Percentiles rank a stretch among this genome's conserved stretches.
Conservation (phyloP, 805 yeast genomes). For the Saccharomycopsis malanga region DNA sequence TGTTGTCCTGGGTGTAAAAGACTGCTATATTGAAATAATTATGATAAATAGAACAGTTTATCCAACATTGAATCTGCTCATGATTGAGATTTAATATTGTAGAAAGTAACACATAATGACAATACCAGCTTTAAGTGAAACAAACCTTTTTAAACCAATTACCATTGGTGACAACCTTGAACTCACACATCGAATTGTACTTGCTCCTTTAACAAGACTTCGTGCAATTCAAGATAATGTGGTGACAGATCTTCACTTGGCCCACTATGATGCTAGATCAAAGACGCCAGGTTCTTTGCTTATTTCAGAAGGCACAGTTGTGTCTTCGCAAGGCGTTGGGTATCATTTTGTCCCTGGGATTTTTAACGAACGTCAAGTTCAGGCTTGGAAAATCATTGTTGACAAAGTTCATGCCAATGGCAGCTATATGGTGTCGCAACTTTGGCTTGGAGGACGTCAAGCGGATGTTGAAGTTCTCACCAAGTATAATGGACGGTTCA, state of each 20-base stretch:
- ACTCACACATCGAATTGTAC: constrained; percentile 36
- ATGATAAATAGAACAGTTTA: too few relatives aligned
- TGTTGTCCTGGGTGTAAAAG: too few relatives aligned
- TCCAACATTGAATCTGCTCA: too few relatives aligned
- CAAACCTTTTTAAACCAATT: constrained; percentile 30
- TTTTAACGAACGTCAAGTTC: constrained; percentile 39
- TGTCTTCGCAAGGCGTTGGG: constrained; percentile 37
- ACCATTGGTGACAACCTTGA: constrained; percentile 29
- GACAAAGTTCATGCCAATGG: constrained; percentile 45
- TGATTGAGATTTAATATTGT: too few relatives aligned
- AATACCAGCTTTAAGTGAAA: not conserved
- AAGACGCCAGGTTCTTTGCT: constrained; percentile 50
- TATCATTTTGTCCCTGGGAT: constrained; percentile 47
- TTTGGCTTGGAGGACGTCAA: constrained; percentile 47
- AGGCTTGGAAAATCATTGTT: constrained; percentile 43
- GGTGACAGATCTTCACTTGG: constrained; percentile 41
- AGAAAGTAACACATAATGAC: not conserved
- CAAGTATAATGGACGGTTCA: constrained; percentile 30
- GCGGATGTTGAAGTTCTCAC: constrained; percentile 34
- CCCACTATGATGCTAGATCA: constrained; percentile 53
- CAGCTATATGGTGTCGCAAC: constrained; percentile 40
- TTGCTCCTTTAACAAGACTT: constrained; percentile 45
- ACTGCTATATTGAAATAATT: too few relatives aligned
- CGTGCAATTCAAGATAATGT: constrained; percentile 33
- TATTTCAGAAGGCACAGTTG: constrained; percentile 53